Evolutionary conservation across 306 rosid genomes (phyloP).

Genomic region (Cucumis sativus): Cucumber_9930_V3 NC_026657.2:11833001-11833500

Average conservation of each 20-base stretch:
- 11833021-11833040: slow-evolving; percentile 82
- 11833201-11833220: slow-evolving; percentile 1
- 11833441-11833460: too few species aligned
- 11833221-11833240: neutral
- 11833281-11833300: neutral
- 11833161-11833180: slow-evolving; percentile 74
- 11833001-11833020: slow-evolving; percentile 91
- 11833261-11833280: neutral
- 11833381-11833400: neutral
- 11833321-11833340: neutral
- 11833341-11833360: neutral
- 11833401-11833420: too few species aligned
- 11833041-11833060: slow-evolving; percentile 91
- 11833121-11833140: slow-evolving; percentile 98
- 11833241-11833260: neutral
- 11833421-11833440: neutral
- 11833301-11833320: neutral
- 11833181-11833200: slow-evolving; percentile 66
- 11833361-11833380: neutral
- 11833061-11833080: slow-evolving; percentile 80
- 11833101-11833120: slow-evolving; percentile 54
- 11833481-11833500: neutral
- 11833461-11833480: too few species aligned
- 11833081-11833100: slow-evolving; percentile 90
- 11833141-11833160: slow-evolving; percentile 81